Base-by-base conservation (phyloP, 768 basidiomycete genomes). In the Kwoniella newhampshirensis region DNA sequence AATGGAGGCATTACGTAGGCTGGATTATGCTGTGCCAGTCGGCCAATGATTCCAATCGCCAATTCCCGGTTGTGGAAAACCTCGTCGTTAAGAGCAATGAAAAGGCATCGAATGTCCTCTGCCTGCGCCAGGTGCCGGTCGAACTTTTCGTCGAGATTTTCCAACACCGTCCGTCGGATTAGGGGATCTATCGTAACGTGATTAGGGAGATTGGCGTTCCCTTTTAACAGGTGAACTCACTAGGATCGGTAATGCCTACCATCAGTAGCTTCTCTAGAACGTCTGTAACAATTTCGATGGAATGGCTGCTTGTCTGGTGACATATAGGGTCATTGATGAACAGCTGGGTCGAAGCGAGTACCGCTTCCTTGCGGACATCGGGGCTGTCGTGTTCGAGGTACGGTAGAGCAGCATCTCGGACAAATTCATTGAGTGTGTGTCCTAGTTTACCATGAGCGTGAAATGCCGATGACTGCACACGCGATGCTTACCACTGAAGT, bases 1-100 rank as follows among this genome's bases (percentile, higher is more conserved):
- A 99, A 80, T 3, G 91, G 91, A 8, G 96, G 94, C 88, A 99
- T 97, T 18, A 99, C 92, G 79, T 97, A 96, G 15, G 96, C 96
- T 0, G 96, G 96, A 70, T 99, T 99, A 77, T 94, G 89, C 65
- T 86, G 85, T 2, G 93, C 90, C 23, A 99, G 83, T 25, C 96
- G 86, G 0, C 96, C 96, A 57, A 99, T 97, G 60, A 98, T 82
- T 20, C 79, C 78, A 50, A 98, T 89, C 2, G 93, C 93, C n/a
- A 87, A 85, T 25, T 91, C 85, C 20, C 96, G 85, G 72, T 96
- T 96, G 46, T 88, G 87, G 76, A 93, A 97, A 6, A 88, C 86
- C 72, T 98, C 96, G 68, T 99, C 96, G 70, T 98, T 98, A 44
- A 99, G 81, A 0, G 93, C 96, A 62, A 98, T 91, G 79, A 98